Base-by-base conservation (phyloP, 371 early-diverging fungal genomes). In the Circinella minor region DNA sequence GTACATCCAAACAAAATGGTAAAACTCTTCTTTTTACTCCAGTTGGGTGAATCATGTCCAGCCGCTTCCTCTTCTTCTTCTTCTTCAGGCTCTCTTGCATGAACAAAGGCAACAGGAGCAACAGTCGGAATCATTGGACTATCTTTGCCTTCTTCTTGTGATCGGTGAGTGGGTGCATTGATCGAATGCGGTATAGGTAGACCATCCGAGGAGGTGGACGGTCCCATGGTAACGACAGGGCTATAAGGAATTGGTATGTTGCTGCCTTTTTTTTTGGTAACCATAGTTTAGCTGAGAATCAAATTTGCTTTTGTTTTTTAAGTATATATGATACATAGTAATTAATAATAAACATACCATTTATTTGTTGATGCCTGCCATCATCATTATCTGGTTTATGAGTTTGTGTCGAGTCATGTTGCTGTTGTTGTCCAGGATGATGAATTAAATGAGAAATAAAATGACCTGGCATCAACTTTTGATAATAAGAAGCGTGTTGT, bases 41-140 rank as follows among this genome's bases (percentile, higher is more conserved):
- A 98, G 71, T 96, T 94, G 55, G 98, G 98, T 20, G 94, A 90
- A 70, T 96, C 97, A 72, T 98, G 98, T 38, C 96, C 96, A 36
- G 83, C 87, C 55, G 76, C 86, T 37, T 83, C 88, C 47, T 89
- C 87, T 2, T 86, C 90, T n/a, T 89, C 92, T 34, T 81, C 89
- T 9, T 82, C 85, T 6, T 81, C 87, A 14, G 71, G 71, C 38
- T 77, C 75, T 55, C 84, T 81, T 18, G 74, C 82, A 57, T 82
- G 79, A 0, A 75, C 65, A 59, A 65, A 70, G 1, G 75, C 38
- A 39, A 55, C 62, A 10, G 49, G 51, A 47, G 61, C 54, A 46
- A 63, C 63, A 7, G 63, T 9, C 10, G 63, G 27, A 46, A 63
- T 63, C 47, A 39, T 8, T 18, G 47, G 10, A 47, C 63, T 20